A percentile compares a stretch with the other conserved stretches of the same genome.
phyloP scores from a whole-genome alignment of 352 stramenopile genomes.

The Phytophthora ohioensis region DNA sequence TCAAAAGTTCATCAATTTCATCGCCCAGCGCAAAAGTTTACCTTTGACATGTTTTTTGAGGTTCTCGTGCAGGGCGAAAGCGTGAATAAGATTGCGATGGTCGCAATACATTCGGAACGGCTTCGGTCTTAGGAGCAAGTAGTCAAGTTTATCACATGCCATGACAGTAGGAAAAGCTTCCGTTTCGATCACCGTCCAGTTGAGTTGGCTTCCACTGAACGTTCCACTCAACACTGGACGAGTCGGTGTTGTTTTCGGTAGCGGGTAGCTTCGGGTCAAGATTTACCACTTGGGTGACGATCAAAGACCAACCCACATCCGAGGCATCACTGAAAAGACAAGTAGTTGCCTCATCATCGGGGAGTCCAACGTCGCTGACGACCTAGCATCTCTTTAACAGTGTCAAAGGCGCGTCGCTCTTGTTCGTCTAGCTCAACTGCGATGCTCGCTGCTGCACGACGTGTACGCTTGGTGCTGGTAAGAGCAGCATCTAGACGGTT shows the following conservation, averaged over 20 bases:
- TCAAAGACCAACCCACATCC: not conserved
- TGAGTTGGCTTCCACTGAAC: not conserved
- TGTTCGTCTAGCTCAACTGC: no score
- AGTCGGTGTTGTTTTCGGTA: conserved; percentile 5
- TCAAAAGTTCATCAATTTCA: conserved; percentile 16
- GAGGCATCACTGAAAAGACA: not conserved
- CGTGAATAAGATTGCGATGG: conserved; percentile 33
- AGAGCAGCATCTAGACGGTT: not conserved
- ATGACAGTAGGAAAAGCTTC: not conserved
- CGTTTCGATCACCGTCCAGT: not conserved
- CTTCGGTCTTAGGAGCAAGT: not conserved
- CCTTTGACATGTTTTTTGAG: conserved; percentile 2
- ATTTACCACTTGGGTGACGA: not conserved
- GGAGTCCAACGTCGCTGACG: not conserved
- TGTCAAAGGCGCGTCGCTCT: no score
- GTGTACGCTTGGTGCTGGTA: no score
- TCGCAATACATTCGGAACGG: conserved; percentile 31
- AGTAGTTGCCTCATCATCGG: not conserved
- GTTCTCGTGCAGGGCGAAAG: conserved; percentile 21
- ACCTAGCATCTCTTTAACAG: no score
- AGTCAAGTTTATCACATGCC: not conserved
- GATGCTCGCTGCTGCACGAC: no score
- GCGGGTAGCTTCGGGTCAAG: not conserved
- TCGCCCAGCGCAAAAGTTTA: conserved; percentile 29
- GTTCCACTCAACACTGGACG: not conserved